Evolutionary conservation across 441 rosid species (phyloP).

Genomic region (Aquilaria agallochum): DNA sequence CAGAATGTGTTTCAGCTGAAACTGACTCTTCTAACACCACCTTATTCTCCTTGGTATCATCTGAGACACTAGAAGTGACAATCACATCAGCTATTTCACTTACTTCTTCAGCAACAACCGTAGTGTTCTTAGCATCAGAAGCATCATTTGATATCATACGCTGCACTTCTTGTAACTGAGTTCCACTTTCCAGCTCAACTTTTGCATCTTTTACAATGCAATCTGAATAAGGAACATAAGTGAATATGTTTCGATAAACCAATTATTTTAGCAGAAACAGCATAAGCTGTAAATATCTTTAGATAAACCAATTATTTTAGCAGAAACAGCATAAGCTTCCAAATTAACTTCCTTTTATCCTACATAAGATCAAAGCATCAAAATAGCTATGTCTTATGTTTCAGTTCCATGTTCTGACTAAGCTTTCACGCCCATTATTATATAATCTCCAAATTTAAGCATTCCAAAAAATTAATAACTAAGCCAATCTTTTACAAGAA

Average conservation of each 20-base stretch:
- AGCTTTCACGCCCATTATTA: no score
- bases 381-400: background rate
- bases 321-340: background rate
- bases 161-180: conserved; percentile 27
- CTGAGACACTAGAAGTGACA: conserved; percentile 14
- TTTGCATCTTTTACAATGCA: conserved; percentile 19
- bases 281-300: conserved; percentile 1
- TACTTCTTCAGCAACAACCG: conserved; percentile 18
- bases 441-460: no score
- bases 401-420: background rate
- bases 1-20: conserved; percentile 44
- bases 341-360: background rate
- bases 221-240: conserved; percentile 19
- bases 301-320: background rate
- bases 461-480: no score
- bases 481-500: no score
- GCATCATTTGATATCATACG: conserved; percentile 30
- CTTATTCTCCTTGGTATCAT: conserved; percentile 15
- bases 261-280: background rate
- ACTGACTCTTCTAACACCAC: conserved; percentile 17
- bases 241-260: conserved; percentile 7
- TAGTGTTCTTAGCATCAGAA: conserved; percentile 14
- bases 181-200: conserved; percentile 33
- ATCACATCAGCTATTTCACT: conserved; percentile 10
- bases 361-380: background rate